These are phyloP conservation scores for Aspergillus sergii DNA, from an alignment of 2,329 filamentous ascomycete genomes.

Conservation along the genomic window DNA sequence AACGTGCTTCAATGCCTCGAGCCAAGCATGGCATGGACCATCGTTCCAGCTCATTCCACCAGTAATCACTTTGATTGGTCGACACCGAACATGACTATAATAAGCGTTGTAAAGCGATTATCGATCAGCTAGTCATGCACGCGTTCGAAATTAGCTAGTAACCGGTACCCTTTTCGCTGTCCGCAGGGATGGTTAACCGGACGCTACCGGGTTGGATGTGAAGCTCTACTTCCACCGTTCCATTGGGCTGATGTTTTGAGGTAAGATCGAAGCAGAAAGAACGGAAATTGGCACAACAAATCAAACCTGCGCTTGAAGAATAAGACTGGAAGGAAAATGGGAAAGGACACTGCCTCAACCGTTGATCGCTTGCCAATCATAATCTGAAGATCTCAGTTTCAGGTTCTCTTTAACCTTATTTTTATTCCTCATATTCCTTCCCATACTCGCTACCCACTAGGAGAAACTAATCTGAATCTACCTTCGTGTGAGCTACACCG, in stretches of 20 bases:
- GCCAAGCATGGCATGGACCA: background rate
- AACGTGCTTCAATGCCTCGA: background rate
- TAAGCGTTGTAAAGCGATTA: background rate
- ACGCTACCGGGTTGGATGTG: background rate
- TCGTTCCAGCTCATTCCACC: background rate
- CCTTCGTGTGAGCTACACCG: conserved; percentile 1
- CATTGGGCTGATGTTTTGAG: background rate
- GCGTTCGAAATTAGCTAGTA: background rate
- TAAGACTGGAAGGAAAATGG: background rate
- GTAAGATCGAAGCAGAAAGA: background rate
- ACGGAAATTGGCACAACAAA: background rate
- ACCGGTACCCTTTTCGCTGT: background rate
- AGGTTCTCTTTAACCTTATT: conserved; percentile 1
- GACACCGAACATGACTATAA: background rate
- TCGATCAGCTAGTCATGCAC: background rate
- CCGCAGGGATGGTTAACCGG: background rate
- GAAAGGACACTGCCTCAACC: background rate
- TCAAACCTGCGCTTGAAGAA: background rate
- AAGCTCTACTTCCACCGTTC: background rate
- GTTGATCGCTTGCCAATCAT: background rate
- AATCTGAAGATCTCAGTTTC: background rate
- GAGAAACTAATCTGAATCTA: background rate
- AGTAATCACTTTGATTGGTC: background rate
- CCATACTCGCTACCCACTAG: background rate
- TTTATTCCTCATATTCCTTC: background rate